phyloP scores from a whole-genome alignment of 176 grass and related monocot species.

The Triticum dicoccoides region DNA sequence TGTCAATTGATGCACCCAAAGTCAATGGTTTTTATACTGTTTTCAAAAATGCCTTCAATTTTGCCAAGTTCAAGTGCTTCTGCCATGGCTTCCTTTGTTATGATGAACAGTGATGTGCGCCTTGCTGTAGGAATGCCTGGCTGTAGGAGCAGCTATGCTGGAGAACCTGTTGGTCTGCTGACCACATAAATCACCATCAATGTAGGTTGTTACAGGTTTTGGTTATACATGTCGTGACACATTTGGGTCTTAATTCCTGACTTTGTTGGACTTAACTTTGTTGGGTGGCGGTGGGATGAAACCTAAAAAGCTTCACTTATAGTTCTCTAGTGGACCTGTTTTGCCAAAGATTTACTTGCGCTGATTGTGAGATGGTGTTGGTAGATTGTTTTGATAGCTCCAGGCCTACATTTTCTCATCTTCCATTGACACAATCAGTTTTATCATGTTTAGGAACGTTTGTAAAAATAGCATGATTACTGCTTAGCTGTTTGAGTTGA shows the following conservation, averaged over 20 bases:
- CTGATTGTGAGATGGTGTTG: not conserved
- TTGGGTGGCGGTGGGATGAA: not conserved
- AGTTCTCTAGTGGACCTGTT: not conserved
- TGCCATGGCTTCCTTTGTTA: not conserved
- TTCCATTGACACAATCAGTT: not conserved
- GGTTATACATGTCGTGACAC: not conserved
- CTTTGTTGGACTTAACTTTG: not conserved
- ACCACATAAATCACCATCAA: not conserved
- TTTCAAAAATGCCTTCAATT: not conserved
- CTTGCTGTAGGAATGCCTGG: not conserved
- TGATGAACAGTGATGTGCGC: not conserved
- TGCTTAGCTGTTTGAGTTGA: not conserved
- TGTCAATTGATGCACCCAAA: not conserved
- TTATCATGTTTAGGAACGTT: not conserved
- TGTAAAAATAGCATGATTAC: not conserved
- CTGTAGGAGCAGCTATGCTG: not conserved
- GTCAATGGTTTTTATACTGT: not conserved
- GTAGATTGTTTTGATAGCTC: not conserved
- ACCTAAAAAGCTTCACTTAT: not conserved
- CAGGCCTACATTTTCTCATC: not conserved
- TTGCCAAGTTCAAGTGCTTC: not conserved
- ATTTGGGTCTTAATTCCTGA: slow-evolving; percentile 4
- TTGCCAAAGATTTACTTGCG: not conserved
- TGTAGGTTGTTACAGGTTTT: not conserved
- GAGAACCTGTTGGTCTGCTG: not conserved